Percentiles rank a stretch among this genome's conserved stretches.
These are phyloP conservation scores for Aspergillus quadrilineatus DNA, from an alignment of 2,329 filamentous ascomycete species.

Conservation along the genomic window DNA sequence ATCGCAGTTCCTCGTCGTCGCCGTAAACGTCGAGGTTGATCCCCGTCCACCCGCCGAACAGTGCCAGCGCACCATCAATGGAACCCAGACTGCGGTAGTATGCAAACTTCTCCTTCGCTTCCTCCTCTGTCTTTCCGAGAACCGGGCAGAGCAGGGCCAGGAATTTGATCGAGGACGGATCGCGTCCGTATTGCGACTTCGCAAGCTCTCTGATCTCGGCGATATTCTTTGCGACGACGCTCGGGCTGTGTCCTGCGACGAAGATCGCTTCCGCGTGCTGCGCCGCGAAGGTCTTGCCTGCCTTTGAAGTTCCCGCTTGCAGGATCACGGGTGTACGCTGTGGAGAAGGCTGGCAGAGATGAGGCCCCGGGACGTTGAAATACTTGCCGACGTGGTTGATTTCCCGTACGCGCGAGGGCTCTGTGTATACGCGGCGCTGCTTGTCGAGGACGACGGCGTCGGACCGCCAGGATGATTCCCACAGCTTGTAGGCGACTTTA, in stretches of 20 bases:
- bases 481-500: constrained; percentile 64
- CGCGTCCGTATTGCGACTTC: constrained; percentile 52
- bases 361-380: constrained; percentile 63
- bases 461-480: constrained; percentile 66
- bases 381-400: constrained; percentile 67
- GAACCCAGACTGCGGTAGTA: constrained; percentile 63
- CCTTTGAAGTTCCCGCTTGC: constrained; percentile 67
- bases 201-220: constrained; percentile 62
- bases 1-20: constrained; percentile 63
- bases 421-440: constrained; percentile 59
- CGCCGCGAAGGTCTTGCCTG: constrained; percentile 66
- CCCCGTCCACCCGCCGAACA: constrained; percentile 75
- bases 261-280: constrained; percentile 72
- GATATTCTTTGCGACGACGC: constrained; percentile 61
- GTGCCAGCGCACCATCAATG: constrained; percentile 64
- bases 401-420: constrained; percentile 58
- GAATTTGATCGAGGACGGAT: constrained; percentile 64
- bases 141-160: constrained; percentile 66
- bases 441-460: constrained; percentile 64
- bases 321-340: constrained; percentile 69
- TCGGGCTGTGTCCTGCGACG: constrained; percentile 63
- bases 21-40: constrained; percentile 61
- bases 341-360: constrained; percentile 65
- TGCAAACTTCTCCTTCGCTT: constrained; percentile 63
- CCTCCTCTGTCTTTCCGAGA: constrained; percentile 63